Base-by-base conservation (phyloP, 1,284 basidiomycete species). In the Apiotrichum mycotoxinovorans region DNA sequence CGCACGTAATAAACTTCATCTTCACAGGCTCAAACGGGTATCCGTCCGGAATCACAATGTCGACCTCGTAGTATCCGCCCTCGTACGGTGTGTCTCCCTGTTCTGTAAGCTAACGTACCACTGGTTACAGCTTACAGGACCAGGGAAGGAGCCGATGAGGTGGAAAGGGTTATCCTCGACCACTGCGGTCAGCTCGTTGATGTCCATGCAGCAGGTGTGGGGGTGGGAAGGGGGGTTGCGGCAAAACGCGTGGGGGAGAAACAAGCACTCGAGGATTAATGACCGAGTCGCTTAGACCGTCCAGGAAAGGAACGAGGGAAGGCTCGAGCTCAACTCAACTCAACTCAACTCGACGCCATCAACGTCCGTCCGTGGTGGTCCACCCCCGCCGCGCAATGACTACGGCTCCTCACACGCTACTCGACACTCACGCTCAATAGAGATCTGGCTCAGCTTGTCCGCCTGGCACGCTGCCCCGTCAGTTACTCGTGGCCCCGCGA, bases 21-120 rank as follows among this genome's bases (percentile, higher is more conserved):
- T 98, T 97, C 61, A 96, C 88, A 0, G 95, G 93, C 76, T 94
- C 89, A 76, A 98, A 98, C 5, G 95, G 95, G 74, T 98, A 98
- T 48, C 87, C 84, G 51, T 94, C 90, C 1, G 94, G 93, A 63
- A 97, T 91, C n/a, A 87, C 81, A 67, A 97, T 97, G 75, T 97
- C 93, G 52, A 98, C 89, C 78, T 96, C 87, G 72, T 93, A 98
- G 43, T 83, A 83, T 20, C 96, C 96, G 35, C 93, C 93, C 67
- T 93, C 86, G 67, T 98, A 98, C 0, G 95, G 91, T 4, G 94
- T 98, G 51, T 85, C 93, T 58, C 77, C 66, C 65, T 78, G 66
- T 22, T 14, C 12, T 23, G 58, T 56, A 42, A 57, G 55, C n/a
- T 40, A n/a, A 12, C 3, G 38, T 15, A 22, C 25, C 25, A 12